A percentile compares a stretch with the other conserved stretches of the same genome.
These are phyloP conservation scores for Crinitomyces ghanaensis DNA, from an alignment of 805 yeast genomes.

Conservation along the genomic window DNA sequence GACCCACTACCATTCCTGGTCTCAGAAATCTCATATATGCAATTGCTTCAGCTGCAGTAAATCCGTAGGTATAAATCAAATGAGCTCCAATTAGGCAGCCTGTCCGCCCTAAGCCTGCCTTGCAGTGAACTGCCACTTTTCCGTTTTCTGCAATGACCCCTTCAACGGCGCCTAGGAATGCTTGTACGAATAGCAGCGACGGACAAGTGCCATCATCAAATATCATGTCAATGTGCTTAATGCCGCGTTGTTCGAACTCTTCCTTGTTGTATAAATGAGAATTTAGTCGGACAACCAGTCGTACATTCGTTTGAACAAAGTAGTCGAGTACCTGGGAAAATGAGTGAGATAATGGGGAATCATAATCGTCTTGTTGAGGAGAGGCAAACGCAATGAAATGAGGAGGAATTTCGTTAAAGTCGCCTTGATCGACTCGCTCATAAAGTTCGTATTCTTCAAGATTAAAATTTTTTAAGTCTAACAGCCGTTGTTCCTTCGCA, in stretches of 20 bases:
- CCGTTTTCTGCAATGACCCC: slow-evolving; percentile 78
- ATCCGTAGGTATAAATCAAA: slow-evolving; percentile 89
- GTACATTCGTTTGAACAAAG: slow-evolving; percentile 63
- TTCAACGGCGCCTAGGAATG: slow-evolving; percentile 91
- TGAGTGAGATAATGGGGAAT: slow-evolving; percentile 20
- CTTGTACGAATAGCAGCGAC: slow-evolving; percentile 81
- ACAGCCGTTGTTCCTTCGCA: slow-evolving; percentile 83
- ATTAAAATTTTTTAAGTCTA: slow-evolving; percentile 77
- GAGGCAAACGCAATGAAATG: slow-evolving; percentile 97
- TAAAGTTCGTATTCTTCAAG: slow-evolving; percentile 89
- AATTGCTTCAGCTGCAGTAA: slow-evolving; percentile 93
- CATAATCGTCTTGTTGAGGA: slow-evolving; percentile 43
- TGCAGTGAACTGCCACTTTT: slow-evolving; percentile 97
- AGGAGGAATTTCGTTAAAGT: slow-evolving; percentile 80
- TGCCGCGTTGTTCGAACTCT: slow-evolving; percentile 73
- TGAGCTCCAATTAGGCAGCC: slow-evolving; percentile 98
- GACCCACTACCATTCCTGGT: slow-evolving; percentile 99
- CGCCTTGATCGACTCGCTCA: slow-evolving; percentile 95
- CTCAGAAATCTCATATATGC: slow-evolving; percentile 93
- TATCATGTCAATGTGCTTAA: slow-evolving; percentile 88
- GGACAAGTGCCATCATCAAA: slow-evolving; percentile 99
- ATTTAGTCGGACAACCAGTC: slow-evolving; percentile 82
- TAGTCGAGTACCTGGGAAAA: slow-evolving; percentile 72
- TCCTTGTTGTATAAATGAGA: slow-evolving; percentile 79
- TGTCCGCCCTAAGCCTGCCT: slow-evolving; percentile 95